Evolutionary conservation across 768 basidiomycete species (phyloP), one percentile per base, ranked within the genome.

Genomic region (Nidularia sp.): DNA sequence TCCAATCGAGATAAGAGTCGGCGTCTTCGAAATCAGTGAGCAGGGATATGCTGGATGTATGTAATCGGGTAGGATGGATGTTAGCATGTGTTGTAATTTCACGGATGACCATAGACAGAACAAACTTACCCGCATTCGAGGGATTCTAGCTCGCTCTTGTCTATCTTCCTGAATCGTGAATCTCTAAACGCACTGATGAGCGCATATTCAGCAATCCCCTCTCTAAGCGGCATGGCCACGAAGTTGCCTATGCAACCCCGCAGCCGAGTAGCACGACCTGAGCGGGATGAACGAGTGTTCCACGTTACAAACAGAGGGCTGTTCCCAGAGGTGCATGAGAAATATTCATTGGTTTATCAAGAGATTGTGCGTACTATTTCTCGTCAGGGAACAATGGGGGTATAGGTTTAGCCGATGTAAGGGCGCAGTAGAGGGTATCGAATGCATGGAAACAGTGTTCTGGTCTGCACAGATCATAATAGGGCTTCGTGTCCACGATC

Each of bases 241-340:
- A 99, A 99, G 68, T 82, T 93, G 62, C 96, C 96, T 60, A 99
- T 98, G 71, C 96, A 99, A 45, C 96, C 96, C 49, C 96, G 75
- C 55, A 99, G 74, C 53, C 81, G 76, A 44, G 83, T 75, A 18
- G 79, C 65, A 53, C 81, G 79, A 33, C 83, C 84, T 15, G 81
- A 71, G 52, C 80, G 83, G 52, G 76, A 76, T 33, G 81, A 76
- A 53, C 79, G 80, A 44, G 82, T 86, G 69, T 93, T 94, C 95
- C 95, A 99, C 5, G 96, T 98, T 33, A 98, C 93, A 68, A 99
- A 99, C 51, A 99, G 76, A 9, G 95, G 93, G 69, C 93, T 93
- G 56, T 43, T 34, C 10, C 18, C 22, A 12, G 36, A 12, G 8
- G 44, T 45, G 9, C 22, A 25, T 10, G 9, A 12, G 47, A 13